A percentile compares a stretch with the other conserved stretches of the same genome.
Conservation (phyloP, 2,329 filamentous ascomycete species). For the Fusarium pilosicola region DNA sequence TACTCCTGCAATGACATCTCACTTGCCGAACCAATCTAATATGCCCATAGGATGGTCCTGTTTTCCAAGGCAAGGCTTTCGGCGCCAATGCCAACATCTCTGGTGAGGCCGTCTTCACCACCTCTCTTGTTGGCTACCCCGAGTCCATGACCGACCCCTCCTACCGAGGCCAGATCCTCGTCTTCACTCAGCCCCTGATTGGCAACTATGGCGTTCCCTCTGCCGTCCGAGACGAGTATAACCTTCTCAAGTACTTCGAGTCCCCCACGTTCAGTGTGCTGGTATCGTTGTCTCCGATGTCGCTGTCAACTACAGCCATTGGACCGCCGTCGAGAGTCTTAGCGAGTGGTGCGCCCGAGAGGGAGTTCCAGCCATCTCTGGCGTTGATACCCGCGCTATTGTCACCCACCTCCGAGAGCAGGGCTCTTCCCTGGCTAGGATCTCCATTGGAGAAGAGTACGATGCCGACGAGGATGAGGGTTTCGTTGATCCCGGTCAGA, state of each 20-base stretch:
- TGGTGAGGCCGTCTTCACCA: constrained; percentile 98
- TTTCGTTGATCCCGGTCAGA: constrained; percentile 93
- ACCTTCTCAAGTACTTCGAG: constrained; percentile 97
- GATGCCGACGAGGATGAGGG: constrained; percentile 98
- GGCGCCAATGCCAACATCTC: constrained; percentile 97
- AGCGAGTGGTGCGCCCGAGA: constrained; percentile 95
- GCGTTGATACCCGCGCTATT: constrained; percentile 95
- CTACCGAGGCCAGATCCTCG: constrained; percentile 93
- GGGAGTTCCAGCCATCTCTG: constrained; percentile 94
- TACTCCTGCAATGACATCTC: constrained; percentile 14
- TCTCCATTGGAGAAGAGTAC: constrained; percentile 96
- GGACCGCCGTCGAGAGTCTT: constrained; percentile 96
- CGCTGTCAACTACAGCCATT: constrained; percentile 94
- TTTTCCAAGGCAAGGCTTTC: constrained; percentile 96
- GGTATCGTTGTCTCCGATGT: constrained; percentile 97
- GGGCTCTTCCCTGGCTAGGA: constrained; percentile 93
- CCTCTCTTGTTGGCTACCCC: constrained; percentile 95
- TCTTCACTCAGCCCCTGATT: constrained; percentile 97
- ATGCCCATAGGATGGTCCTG: constrained; percentile 80
- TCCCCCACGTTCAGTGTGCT: constrained; percentile 94
- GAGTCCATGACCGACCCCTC: constrained; percentile 92
- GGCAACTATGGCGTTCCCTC: constrained; percentile 99
- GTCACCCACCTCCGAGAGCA: constrained; percentile 96
- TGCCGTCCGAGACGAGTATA: constrained; percentile 82
- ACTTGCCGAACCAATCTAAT: constrained; percentile 6